These are phyloP conservation scores for Lipomyces chichibuensis DNA, from an alignment of 805 yeast species.

Conservation along the genomic window DNA sequence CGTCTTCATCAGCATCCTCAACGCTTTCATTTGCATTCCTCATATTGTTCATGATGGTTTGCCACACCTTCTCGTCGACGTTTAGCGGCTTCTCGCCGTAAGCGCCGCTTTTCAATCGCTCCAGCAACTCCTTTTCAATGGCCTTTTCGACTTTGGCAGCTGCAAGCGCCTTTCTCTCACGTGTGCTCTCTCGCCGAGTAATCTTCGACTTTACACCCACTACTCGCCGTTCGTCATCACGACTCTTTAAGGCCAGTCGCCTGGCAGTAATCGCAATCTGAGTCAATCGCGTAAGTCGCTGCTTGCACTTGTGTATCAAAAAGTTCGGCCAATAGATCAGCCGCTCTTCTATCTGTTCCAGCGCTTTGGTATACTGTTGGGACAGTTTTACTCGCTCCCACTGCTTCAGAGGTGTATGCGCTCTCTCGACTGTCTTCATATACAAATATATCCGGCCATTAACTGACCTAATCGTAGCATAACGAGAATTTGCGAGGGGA, in stretches of 20 bases:
- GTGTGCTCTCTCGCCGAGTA: constrained; percentile 86
- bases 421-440: constrained; percentile 97
- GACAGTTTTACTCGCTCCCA: constrained; percentile 95
- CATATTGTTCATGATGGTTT: constrained; percentile 78
- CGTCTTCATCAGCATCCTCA: constrained; percentile 69
- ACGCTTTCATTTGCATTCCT: constrained; percentile 53
- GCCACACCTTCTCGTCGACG: constrained; percentile 95
- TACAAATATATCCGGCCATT: constrained; percentile 81
- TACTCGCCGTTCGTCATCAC: constrained; percentile 86
- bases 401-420: constrained; percentile 87
- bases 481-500: constrained; percentile 91
- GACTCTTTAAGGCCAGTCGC: constrained; percentile 73
- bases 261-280: constrained; percentile 96
- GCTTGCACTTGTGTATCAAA: constrained; percentile 90
- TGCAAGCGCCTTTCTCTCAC: constrained; percentile 94
- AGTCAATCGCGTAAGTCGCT: constrained; percentile 88
- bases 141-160: constrained; percentile 97
- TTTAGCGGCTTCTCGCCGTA: constrained; percentile 97
- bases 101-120: constrained; percentile 94
- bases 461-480: constrained; percentile 81
- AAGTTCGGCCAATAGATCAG: constrained; percentile 92
- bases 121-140: constrained; percentile 91
- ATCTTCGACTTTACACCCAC: constrained; percentile 94
- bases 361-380: constrained; percentile 84
- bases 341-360: constrained; percentile 84